A percentile compares a stretch with the other conserved stretches of the same genome.
These are phyloP conservation scores for Gardenia jasminoides DNA, from an alignment of 257 asterid genomes.

Conservation along the genomic window DNA sequence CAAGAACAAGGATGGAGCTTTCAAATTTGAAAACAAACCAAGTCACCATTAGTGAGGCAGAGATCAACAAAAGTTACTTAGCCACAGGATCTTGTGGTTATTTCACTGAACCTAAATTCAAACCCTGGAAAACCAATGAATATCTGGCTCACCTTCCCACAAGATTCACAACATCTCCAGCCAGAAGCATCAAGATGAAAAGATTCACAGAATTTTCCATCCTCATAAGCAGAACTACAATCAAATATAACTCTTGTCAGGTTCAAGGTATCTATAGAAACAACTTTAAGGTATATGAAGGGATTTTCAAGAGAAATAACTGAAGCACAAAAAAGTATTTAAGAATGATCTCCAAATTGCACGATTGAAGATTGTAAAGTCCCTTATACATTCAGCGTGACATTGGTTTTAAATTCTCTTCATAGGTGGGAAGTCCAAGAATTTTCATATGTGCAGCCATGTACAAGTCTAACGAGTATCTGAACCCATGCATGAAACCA, in stretches of 20 bases:
- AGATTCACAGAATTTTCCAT: slow-evolving; percentile 87
- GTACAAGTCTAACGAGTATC: background rate
- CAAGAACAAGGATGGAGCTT: background rate
- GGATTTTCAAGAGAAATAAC: background rate
- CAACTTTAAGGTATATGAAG: background rate
- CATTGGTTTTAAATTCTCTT: background rate
- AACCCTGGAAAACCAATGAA: slow-evolving; percentile 5
- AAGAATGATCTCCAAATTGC: background rate
- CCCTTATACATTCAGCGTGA: background rate
- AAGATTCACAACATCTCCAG: slow-evolving; percentile 99
- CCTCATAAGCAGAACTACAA: slow-evolving; percentile 76
- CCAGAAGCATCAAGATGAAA: slow-evolving; percentile 90
- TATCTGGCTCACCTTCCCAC: slow-evolving; percentile 78
- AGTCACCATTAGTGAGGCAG: background rate
- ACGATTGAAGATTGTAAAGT: background rate
- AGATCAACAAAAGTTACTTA: background rate
- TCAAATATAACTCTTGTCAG: slow-evolving; percentile 9
- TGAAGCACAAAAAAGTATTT: background rate
- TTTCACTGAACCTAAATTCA: background rate
- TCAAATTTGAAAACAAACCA: background rate
- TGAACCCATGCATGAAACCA: background rate
- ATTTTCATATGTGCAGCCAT: background rate
- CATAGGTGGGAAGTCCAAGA: background rate
- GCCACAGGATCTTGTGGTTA: background rate
- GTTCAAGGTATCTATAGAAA: background rate